Conservation (phyloP, 495 filamentous ascomycete genomes). For the Letharia lupina region DNA sequence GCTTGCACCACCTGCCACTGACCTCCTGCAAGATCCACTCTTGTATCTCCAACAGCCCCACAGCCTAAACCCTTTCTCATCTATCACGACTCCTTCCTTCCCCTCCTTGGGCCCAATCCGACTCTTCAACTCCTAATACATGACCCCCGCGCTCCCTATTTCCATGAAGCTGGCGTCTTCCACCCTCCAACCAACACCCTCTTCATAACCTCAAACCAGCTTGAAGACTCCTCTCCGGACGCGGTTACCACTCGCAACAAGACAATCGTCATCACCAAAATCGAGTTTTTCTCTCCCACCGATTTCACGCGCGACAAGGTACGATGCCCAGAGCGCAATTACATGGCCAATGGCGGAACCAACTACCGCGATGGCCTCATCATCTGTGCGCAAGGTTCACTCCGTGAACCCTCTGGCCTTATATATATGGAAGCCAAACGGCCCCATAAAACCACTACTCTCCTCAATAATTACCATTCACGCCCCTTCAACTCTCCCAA, state of each 20-base stretch:
- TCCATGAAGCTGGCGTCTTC: constrained; percentile 56
- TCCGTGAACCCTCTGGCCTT: constrained; percentile 41
- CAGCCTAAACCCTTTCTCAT: constrained; percentile 28
- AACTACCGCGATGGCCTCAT: constrained; percentile 38
- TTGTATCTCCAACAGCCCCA: constrained; percentile 21
- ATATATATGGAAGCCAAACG: constrained; percentile 33
- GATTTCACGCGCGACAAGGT: constrained; percentile 28
- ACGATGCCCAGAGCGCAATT: constrained; percentile 33
- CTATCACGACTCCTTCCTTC: constrained; percentile 31
- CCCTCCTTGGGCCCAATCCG: constrained; percentile 30
- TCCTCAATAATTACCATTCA: constrained; percentile 38
- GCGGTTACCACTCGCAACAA: constrained; percentile 31
- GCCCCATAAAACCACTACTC: constrained; percentile 30
- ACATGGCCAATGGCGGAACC: constrained; percentile 49
- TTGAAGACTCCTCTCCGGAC: constrained; percentile 24
- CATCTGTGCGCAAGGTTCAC: constrained; percentile 47
- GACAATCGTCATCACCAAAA: constrained; percentile 32
- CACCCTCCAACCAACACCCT: constrained; percentile 39
- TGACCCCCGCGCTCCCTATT: constrained; percentile 37
- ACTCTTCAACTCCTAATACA: constrained; percentile 30
- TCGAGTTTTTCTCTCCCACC: constrained; percentile 29
- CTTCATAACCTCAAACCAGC: constrained; percentile 49
- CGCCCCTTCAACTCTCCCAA: constrained; percentile 41
- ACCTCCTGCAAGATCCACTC: constrained; percentile 14
- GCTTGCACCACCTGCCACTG: not conserved